These are phyloP conservation scores for Wickerhamomyces bisporus DNA, from an alignment of 805 yeast genomes.

Conservation along the genomic window DNA sequence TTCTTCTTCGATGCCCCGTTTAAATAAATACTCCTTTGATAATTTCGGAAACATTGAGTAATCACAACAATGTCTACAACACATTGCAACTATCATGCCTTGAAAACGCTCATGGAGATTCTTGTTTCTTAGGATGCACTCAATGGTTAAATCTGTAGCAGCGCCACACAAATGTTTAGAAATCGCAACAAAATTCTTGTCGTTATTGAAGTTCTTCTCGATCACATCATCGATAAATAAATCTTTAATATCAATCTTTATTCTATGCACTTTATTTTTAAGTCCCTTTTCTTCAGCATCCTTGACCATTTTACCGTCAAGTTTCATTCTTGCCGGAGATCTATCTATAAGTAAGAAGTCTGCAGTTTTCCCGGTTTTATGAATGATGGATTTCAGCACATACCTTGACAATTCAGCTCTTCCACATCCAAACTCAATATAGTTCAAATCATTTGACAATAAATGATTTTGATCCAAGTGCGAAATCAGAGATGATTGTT, in stretches of 20 bases:
- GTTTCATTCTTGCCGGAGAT: conserved; percentile 70
- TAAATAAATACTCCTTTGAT: conserved; percentile 13
- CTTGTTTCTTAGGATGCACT: conserved; percentile 47
- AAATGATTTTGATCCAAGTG: conserved; percentile 44
- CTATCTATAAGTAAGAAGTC: conserved; percentile 67
- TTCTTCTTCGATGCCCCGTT: conserved; percentile 22
- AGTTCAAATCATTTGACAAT: conserved; percentile 31
- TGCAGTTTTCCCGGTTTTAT: conserved; percentile 15
- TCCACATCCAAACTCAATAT: conserved; percentile 88
- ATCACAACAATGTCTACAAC: conserved; percentile 83
- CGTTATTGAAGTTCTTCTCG: conserved; percentile 16
- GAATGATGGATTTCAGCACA: conserved; percentile 32
- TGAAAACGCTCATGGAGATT: conserved; percentile 27
- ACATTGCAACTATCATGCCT: conserved; percentile 82
- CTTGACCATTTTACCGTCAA: conserved; percentile 59
- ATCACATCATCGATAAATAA: conserved; percentile 46
- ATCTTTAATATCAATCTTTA: conserved; percentile 79
- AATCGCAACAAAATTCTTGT: conserved; percentile 45
- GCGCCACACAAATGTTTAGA: conserved; percentile 93
- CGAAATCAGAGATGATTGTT: conserved; percentile 77
- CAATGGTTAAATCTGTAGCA: conserved; percentile 82
- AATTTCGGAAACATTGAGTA: conserved; percentile 45
- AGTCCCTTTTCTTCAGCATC: conserved; percentile 37
- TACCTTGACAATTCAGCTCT: conserved; percentile 78
- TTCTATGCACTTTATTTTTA: conserved; percentile 39